Base-by-base conservation (phyloP, 441 rosid genomes). In the Corymbia calophylla region DNA sequence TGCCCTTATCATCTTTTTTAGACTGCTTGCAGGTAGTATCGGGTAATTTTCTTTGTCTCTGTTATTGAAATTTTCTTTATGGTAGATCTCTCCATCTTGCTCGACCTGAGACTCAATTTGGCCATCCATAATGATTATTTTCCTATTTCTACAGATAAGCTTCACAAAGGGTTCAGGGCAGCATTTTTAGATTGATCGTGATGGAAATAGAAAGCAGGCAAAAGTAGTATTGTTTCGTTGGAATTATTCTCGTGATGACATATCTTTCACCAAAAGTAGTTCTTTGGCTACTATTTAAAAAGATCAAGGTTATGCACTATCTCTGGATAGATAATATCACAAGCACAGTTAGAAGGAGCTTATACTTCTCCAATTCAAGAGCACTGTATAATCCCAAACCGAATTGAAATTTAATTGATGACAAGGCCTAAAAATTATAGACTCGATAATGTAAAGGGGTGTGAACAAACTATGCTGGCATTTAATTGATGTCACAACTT, bases 391-490 rank as follows among this genome's bases (percentile, higher is more conserved):
- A 58, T 58, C 7, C 7, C 64, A 0, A 58, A 58, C 0, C 0
- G 0, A 58, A 14, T 29, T 1, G 0, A 5, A 58, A 58, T 58
- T 1, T 58, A 1, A 25, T 58, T 0, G 7, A 29, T 0, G 0
- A 58, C 25, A 23, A 56, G 23, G 14, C 29, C 25, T 4, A 27
- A 27, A 56, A 56, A 56, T 56, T 56, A 4, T 13, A 9, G 0
- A 58, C n/a, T 58, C 0, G 1, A 58, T 58, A 58, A 58, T 1
- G 0, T 58, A 58, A 58, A 25, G 25, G 6, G 25, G 29, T 58
- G 62, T 58, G 25, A 9, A 58, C 25, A 58, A 58, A 58, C 62
- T 58, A 25, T 21, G 25, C 1, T 58, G 14, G 62, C 23, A 25
- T 58, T 0, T 58, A 58, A 58, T 58, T 0, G 25, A 23, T 58